Evolutionary conservation across 2,329 filamentous ascomycete genomes (phyloP).

Genomic region (Penicillium brevicompactum): DNA sequence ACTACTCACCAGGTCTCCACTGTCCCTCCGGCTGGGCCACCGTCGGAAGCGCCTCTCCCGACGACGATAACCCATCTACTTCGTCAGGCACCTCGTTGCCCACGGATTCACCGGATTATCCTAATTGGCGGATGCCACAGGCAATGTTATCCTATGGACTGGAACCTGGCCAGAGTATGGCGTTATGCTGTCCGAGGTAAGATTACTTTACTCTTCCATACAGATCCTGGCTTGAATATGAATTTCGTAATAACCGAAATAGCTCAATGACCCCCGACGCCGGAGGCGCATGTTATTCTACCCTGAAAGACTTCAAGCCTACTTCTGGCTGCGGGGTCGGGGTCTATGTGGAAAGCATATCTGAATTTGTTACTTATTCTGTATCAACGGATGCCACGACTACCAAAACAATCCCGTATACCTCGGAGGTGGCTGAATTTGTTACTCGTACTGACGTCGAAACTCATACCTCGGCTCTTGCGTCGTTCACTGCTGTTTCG

Average conservation of each 20-base stretch:
- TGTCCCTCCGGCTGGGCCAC: conserved; percentile 20
- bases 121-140: not conserved
- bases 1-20: conserved; percentile 16
- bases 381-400: not conserved
- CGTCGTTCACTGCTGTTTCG: not conserved
- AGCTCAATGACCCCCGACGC: conserved; percentile 2
- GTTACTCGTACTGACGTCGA: not conserved
- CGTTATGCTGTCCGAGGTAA: conserved; percentile 13
- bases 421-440: not conserved
- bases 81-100: conserved; percentile 1
- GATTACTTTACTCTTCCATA: not conserved
- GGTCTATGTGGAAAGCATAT: too few relatives aligned
- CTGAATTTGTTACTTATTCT: too few relatives aligned
- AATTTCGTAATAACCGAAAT: conserved; percentile 12
- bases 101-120: too few relatives aligned
- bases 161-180: conserved; percentile 8
- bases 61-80: not conserved
- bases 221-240: conserved; percentile 34
- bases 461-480: not conserved
- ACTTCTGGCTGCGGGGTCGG: not conserved
- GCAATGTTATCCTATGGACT: not conserved
- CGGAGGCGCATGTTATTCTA: conserved; percentile 1
- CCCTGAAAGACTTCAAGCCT: not conserved
- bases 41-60: conserved; percentile 6
- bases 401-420: not conserved